These are phyloP conservation scores for Sclerotinia trifoliorum DNA, from an alignment of 2,329 filamentous ascomycete genomes.

Conservation along the genomic window DNA sequence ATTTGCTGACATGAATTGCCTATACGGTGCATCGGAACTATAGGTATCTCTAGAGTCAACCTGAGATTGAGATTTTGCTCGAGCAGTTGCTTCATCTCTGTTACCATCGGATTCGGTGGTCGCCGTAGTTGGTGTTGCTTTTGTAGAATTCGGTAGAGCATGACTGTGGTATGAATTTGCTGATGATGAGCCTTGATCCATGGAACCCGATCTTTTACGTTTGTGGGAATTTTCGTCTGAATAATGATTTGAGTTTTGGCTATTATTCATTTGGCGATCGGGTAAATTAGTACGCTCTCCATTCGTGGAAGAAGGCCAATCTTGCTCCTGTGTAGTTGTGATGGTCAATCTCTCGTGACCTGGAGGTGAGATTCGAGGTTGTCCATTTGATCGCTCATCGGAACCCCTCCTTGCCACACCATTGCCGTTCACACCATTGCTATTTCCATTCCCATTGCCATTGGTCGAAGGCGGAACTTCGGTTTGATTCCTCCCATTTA, in stretches of 20 bases:
- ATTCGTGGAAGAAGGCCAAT: conserved; percentile 36
- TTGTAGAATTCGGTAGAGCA: conserved; percentile 40
- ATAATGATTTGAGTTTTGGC: conserved; percentile 30
- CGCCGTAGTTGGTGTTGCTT: conserved; percentile 38
- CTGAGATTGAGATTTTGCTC: conserved; percentile 43
- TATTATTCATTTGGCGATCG: conserved; percentile 26
- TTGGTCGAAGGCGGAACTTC: conserved; percentile 6
- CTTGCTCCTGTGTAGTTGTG: conserved; percentile 36
- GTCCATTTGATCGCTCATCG: conserved; percentile 38
- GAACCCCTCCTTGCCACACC: conserved; percentile 34
- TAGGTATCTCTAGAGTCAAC: conserved; percentile 39
- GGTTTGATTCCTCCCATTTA: conserved; percentile 38
- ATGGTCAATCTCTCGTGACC: conserved; percentile 41
- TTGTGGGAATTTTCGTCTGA: conserved; percentile 52
- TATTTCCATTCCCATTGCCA: conserved; percentile 8
- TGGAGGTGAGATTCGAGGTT: conserved; percentile 36
- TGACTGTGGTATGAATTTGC: conserved; percentile 42
- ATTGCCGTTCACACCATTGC: conserved; percentile 29
- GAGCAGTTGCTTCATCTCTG: conserved; percentile 41
- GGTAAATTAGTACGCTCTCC: conserved; percentile 29
- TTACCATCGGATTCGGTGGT: conserved; percentile 40
- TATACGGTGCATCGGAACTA: conserved; percentile 32
- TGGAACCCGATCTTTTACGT: conserved; percentile 68
- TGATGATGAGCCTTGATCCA: conserved; percentile 45
- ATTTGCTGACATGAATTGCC: conserved; percentile 30